phyloP scores from a whole-genome alignment of 2,329 filamentous ascomycete genomes.

The Scedosporium dehoogii region DNA sequence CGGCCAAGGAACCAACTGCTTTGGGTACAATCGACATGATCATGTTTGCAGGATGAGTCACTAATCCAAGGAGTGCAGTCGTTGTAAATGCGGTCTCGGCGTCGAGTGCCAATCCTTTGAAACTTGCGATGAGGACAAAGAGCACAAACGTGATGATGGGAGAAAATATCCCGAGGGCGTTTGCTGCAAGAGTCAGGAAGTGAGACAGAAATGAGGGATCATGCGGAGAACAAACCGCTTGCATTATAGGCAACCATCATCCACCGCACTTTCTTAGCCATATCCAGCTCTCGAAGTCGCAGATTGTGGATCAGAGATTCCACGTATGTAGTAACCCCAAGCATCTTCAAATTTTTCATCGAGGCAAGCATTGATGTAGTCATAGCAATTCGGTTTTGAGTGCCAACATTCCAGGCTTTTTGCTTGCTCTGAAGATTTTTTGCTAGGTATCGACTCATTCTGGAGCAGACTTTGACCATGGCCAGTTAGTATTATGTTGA shows the following conservation, averaged over 20 bases:
- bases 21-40: conserved; percentile 12
- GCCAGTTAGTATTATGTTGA: background rate
- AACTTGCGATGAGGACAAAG: background rate
- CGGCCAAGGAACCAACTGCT: background rate
- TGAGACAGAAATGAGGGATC: too few species aligned
- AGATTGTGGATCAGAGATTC: background rate
- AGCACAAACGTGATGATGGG: background rate
- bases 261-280: background rate
- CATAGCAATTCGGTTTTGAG: background rate
- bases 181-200: background rate
- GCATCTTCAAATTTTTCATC: background rate
- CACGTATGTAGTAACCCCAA: background rate
- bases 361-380: background rate
- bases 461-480: background rate
- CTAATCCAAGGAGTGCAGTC: conserved; percentile 4
- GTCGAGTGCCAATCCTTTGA: background rate
- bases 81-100: background rate
- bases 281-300: background rate
- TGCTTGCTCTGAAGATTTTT: background rate
- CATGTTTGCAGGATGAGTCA: conserved; percentile 13
- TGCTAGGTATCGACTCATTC: background rate
- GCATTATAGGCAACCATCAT: background rate
- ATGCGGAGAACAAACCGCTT: background rate
- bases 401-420: background rate
- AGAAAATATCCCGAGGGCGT: background rate